Conservation (phyloP, 1,284 basidiomycete species). For the Puccinia novopanici region DNA sequence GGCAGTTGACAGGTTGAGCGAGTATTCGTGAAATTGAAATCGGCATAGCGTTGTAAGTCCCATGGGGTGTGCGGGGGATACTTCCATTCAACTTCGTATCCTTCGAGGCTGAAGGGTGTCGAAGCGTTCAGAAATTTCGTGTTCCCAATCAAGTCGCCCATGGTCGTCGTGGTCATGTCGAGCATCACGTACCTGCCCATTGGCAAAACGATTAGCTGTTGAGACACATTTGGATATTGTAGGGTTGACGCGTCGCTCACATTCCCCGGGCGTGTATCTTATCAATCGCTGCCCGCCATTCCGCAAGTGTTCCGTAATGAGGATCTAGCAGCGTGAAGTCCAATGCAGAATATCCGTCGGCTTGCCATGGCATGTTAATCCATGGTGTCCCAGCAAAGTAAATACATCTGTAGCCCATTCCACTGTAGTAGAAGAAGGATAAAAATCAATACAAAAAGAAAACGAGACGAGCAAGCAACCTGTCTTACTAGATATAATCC, state of each 20-base stretch:
- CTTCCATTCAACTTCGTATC: slow-evolving; percentile 77
- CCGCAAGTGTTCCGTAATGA: slow-evolving; percentile 78
- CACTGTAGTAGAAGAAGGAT: slow-evolving; percentile 55
- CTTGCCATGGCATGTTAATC: slow-evolving; percentile 91
- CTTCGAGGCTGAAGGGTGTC: slow-evolving; percentile 73
- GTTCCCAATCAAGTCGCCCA: slow-evolving; percentile 82
- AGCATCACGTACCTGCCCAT: slow-evolving; percentile 70
- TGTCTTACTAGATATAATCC: slow-evolving; percentile 71
- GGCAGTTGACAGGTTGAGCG: slow-evolving; percentile 76
- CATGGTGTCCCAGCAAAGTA: slow-evolving; percentile 86
- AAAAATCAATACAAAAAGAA: background rate
- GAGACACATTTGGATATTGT: background rate
- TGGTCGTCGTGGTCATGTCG: slow-evolving; percentile 88
- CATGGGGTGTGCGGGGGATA: slow-evolving; percentile 74
- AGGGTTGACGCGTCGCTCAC: slow-evolving; percentile 56
- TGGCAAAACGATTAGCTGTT: background rate
- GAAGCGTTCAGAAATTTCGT: slow-evolving; percentile 76
- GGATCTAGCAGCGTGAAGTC: slow-evolving; percentile 86
- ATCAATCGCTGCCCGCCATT: slow-evolving; percentile 75
- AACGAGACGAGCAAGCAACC: background rate
- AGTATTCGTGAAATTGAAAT: slow-evolving; percentile 71
- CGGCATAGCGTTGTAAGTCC: slow-evolving; percentile 78
- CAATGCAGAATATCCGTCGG: slow-evolving; percentile 88
- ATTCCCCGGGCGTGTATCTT: slow-evolving; percentile 75
- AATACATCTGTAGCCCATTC: slow-evolving; percentile 79